Evolutionary conservation across 2,329 filamentous ascomycete genomes (phyloP).

Genomic region (Venturia carpophila): DNA sequence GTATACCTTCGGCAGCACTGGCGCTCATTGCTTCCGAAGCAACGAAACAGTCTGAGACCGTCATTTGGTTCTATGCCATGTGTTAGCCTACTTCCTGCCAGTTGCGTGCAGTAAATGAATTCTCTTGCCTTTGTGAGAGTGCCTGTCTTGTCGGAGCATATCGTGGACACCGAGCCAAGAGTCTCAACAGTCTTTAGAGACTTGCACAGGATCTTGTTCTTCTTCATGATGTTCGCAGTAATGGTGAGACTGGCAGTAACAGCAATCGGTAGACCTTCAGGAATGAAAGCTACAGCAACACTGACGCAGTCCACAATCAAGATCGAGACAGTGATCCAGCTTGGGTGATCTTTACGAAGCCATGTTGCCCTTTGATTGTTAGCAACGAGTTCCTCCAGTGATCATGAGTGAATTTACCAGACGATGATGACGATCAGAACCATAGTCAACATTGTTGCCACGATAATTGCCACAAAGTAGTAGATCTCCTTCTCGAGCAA

Average conservation of each 20-base stretch:
- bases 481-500: slow-evolving; percentile 65
- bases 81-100: not conserved
- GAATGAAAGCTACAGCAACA: slow-evolving; percentile 67
- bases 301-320: slow-evolving; percentile 65
- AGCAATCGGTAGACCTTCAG: slow-evolving; percentile 64
- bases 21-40: slow-evolving; percentile 45
- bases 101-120: not conserved
- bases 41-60: slow-evolving; percentile 60
- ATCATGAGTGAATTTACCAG: too few species aligned
- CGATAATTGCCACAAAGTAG: slow-evolving; percentile 64
- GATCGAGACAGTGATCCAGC: slow-evolving; percentile 63
- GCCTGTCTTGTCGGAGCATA: slow-evolving; percentile 72
- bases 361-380: too few species aligned
- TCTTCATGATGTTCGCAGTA: slow-evolving; percentile 66
- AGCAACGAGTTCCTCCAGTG: too few species aligned
- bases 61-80: slow-evolving; percentile 58
- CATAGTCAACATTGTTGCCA: slow-evolving; percentile 57
- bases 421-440: slow-evolving; percentile 32
- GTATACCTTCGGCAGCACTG: slow-evolving; percentile 40
- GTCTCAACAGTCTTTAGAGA: slow-evolving; percentile 73
- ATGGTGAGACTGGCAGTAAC: slow-evolving; percentile 63
- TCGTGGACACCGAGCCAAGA: slow-evolving; percentile 61
- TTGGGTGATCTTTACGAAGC: slow-evolving; percentile 57
- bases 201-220: slow-evolving; percentile 72
- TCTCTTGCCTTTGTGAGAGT: slow-evolving; percentile 48